Percentiles rank a stretch among this genome's conserved stretches.
Conservation (phyloP, 2,329 filamentous ascomycete species). For the Daldinia eschscholtzii region DNA sequence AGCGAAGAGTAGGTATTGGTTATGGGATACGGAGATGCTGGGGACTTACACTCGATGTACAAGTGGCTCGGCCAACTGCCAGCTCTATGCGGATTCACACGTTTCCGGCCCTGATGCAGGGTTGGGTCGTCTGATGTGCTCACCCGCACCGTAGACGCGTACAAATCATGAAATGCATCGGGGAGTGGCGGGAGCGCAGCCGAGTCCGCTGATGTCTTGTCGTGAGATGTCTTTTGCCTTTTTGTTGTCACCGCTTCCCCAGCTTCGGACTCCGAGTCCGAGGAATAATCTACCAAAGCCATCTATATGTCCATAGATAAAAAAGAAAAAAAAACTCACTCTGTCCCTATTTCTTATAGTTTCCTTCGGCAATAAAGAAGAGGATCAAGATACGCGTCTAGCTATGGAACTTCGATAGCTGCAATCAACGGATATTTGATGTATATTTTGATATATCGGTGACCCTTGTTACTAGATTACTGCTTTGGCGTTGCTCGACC, state of each 20-base stretch:
- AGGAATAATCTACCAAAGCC: conserved; percentile 58
- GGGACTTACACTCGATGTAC: conserved; percentile 86
- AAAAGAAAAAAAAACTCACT: background rate
- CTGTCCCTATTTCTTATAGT: background rate
- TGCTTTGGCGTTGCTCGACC: conserved; percentile 14
- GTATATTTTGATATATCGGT: conserved; percentile 6
- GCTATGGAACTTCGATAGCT: background rate
- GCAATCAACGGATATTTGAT: conserved; percentile 2
- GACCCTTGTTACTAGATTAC: background rate
- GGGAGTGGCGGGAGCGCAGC: conserved; percentile 78
- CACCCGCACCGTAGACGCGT: conserved; percentile 82
- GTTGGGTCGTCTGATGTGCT: conserved; percentile 84
- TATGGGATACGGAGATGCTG: background rate
- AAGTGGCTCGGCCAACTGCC: conserved; percentile 95
- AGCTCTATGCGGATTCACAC: conserved; percentile 83
- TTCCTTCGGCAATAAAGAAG: background rate
- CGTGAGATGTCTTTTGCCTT: conserved; percentile 46
- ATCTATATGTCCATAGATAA: conserved; percentile 34
- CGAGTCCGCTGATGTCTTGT: conserved; percentile 37
- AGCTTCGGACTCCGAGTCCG: conserved; percentile 46
- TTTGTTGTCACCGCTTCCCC: conserved; percentile 40
- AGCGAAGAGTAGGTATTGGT: background rate
- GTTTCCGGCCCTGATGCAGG: conserved; percentile 86
- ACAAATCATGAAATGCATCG: conserved; percentile 85
- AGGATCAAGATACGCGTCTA: background rate